A percentile compares a stretch with the other conserved stretches of the same genome.
Conservation (phyloP, 2,329 filamentous ascomycete species). For the Nectriaceae sp. region DNA sequence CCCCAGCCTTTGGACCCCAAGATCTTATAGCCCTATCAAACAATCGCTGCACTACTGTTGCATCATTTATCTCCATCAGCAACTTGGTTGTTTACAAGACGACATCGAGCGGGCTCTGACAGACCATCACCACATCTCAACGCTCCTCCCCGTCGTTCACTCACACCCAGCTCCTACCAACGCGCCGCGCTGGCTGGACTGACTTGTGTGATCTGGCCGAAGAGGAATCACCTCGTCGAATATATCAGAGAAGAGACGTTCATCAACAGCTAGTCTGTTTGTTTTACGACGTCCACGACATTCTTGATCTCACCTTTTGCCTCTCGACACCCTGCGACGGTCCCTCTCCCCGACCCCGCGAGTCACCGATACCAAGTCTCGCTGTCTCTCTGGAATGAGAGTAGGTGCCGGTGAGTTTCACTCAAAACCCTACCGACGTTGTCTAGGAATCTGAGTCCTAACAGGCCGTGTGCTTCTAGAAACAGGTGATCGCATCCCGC, state of each 20-base stretch:
- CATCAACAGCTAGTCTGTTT: neutral
- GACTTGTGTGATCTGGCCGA: neutral
- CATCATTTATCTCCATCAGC: neutral
- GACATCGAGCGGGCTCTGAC: neutral
- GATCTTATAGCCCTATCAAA: neutral
- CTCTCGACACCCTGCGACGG: neutral
- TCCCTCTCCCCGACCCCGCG: conserved; percentile 4
- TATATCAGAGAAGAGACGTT: neutral
- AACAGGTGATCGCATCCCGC: conserved; percentile 26
- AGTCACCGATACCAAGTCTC: conserved; percentile 23
- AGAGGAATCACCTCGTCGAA: too few relatives aligned
- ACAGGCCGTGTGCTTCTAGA: conserved; percentile 20
- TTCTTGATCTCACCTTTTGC: too few relatives aligned
- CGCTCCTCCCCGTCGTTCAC: neutral
- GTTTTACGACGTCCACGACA: neutral
- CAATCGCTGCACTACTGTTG: neutral
- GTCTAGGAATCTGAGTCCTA: conserved; percentile 11
- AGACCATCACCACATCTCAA: neutral
- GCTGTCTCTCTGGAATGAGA: conserved; percentile 27
- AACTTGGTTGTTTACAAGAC: neutral
- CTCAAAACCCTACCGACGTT: conserved; percentile 12
- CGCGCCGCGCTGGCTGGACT: too few relatives aligned
- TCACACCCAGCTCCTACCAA: neutral
- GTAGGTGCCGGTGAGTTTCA: conserved; percentile 28
- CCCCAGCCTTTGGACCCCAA: conserved; percentile 19